Conservation (phyloP, 2,329 filamentous ascomycete genomes). For the Xylaria sp. region DNA sequence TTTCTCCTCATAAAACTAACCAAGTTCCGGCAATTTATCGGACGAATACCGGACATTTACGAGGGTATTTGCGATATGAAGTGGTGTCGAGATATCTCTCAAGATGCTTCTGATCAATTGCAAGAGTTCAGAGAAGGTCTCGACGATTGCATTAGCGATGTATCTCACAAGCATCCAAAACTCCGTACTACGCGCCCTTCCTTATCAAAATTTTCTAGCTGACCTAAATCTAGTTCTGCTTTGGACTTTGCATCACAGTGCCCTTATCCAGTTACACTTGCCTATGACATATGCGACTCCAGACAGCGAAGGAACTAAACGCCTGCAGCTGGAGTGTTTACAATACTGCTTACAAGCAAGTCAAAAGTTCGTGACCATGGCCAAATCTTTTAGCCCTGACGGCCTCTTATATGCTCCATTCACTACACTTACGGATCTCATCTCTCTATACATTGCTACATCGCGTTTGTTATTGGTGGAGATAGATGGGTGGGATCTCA, state of each 20-base stretch:
- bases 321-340: constrained; percentile 48
- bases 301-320: constrained; percentile 36
- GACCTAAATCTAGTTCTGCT: constrained; percentile 30
- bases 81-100: constrained; percentile 44
- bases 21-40: constrained; percentile 51
- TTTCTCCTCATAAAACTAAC: constrained; percentile 50
- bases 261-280: constrained; percentile 47
- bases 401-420: constrained; percentile 44
- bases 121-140: constrained; percentile 49
- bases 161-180: constrained; percentile 45
- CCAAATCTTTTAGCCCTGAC: constrained; percentile 47
- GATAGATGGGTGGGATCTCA: constrained; percentile 45
- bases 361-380: constrained; percentile 48
- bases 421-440: constrained; percentile 42
- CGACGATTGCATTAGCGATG: constrained; percentile 48
- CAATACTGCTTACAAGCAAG: constrained; percentile 51
- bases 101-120: constrained; percentile 50
- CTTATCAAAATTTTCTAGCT: background rate
- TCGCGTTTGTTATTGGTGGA: constrained; percentile 47
- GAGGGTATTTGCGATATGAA: constrained; percentile 39
- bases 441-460: constrained; percentile 45
- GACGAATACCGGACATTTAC: constrained; percentile 50
- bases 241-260: constrained; percentile 31
- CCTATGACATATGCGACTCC: constrained; percentile 51
- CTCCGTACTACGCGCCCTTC: constrained; percentile 38